These are phyloP conservation scores for Oropetium thomaeum DNA, from an alignment of 176 grass and related monocot species.

Conservation along the genomic window DNA sequence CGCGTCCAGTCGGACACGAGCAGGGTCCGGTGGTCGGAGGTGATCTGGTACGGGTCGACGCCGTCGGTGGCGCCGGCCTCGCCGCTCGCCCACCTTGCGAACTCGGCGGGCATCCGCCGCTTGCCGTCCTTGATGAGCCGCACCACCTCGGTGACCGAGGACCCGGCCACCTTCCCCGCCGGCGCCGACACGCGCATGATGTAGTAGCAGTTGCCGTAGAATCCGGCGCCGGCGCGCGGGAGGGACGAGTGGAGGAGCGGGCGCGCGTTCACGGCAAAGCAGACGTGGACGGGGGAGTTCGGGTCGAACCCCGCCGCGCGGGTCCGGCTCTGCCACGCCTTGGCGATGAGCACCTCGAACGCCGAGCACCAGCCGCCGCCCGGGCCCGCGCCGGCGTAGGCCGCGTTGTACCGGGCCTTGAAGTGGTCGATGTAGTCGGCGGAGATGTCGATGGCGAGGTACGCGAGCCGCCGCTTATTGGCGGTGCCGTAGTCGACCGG, in stretches of 20 bases:
- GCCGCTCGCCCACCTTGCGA: slow-evolving; percentile 50
- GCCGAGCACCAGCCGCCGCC: slow-evolving; percentile 62
- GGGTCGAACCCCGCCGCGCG: slow-evolving; percentile 51
- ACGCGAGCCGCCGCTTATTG: slow-evolving; percentile 53
- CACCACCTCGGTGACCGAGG: slow-evolving; percentile 50
- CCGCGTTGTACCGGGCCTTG: slow-evolving; percentile 51
- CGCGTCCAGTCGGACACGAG: slow-evolving; percentile 88
- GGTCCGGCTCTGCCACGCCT: slow-evolving; percentile 71
- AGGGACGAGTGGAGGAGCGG: slow-evolving; percentile 47
- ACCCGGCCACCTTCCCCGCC: slow-evolving; percentile 35
- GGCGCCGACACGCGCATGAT: slow-evolving; percentile 69
- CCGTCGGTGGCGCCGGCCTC: slow-evolving; percentile 27
- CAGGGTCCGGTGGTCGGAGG: slow-evolving; percentile 68
- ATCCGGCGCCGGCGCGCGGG: slow-evolving; percentile 45
- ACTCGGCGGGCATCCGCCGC: slow-evolving; percentile 58
- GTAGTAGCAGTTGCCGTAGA: slow-evolving; percentile 90
- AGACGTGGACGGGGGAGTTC: slow-evolving; percentile 56
- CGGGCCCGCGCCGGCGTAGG: neutral
- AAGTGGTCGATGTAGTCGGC: slow-evolving; percentile 70
- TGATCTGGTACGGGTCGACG: slow-evolving; percentile 84
- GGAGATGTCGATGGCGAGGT: slow-evolving; percentile 76
- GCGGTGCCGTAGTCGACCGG: slow-evolving; percentile 29
- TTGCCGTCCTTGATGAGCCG: slow-evolving; percentile 78
- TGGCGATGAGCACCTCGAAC: slow-evolving; percentile 81
- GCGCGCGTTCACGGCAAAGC: slow-evolving; percentile 78